Base-by-base conservation (phyloP, 768 basidiomycete species). In the Russula vinacea region DNA sequence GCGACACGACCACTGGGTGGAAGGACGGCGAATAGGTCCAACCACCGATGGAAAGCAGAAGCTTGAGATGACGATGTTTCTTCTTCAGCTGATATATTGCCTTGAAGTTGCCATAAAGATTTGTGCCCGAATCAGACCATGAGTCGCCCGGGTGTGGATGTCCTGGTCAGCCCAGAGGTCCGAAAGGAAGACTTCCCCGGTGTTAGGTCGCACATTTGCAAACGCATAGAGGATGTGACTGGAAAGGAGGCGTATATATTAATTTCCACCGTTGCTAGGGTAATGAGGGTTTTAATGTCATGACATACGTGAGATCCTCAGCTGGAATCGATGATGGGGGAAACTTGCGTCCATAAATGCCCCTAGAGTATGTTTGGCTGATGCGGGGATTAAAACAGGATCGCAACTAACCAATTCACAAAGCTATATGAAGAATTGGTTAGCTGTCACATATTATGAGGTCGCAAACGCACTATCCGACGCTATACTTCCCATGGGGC, bases 141-240 rank as follows among this genome's bases (percentile, higher is more conserved):
- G 88, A 89, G 75, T 99, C 97, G 9, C 89, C 91, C 0, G 89
- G 87, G 73, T 96, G 73, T 98, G 97, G 52, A 98, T 98, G 73
- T 98, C 93, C 71, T 95, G 85, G 78, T 99, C 97, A 0, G 94
- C 88, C 96, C 96, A 98, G 2, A 80, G 74, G 70, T 99, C 97
- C 42, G 93, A 95, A 58, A 98, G 76, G 70, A 84, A 76, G 22
- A 98, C 95, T 71, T 92, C 91, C 45, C 96, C 96, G 0, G 87
- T 82, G 64, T 92, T 91, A 22, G 87, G 76, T 69, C 83, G 85
- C 69, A 98, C 75, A 69, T 98, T 92, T 22, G 92, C 97, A 70
- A 98, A 98, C 2, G 94, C 92, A 72, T 95, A 94, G 40, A 94
- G 84, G 69, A 96, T 85, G 74, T 96, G 94, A 29, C 89, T 92